phyloP scores from a whole-genome alignment of 192 early-diverging fungal species.

The Backusella westeae region DNA sequence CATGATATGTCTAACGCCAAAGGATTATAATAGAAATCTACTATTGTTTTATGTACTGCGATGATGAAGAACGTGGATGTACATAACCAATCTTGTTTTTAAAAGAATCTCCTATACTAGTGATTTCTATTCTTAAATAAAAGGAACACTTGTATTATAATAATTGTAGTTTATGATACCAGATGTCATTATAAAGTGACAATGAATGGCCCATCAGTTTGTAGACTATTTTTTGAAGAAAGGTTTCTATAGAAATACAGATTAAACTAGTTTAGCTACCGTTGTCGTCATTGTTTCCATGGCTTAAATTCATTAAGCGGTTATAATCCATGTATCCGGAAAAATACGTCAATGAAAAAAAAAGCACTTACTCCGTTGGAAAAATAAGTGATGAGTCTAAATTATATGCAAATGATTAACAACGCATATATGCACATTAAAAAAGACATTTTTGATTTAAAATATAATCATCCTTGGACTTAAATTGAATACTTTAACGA shows the following conservation, averaged over 20 bases:
- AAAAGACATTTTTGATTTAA: not conserved
- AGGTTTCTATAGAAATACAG: not conserved
- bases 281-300: not conserved
- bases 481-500: not conserved
- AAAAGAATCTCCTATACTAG: not conserved
- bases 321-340: not conserved
- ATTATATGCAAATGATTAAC: not conserved
- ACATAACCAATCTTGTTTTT: not conserved
- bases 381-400: not conserved
- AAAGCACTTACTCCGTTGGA: too few relatives aligned
- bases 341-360: not conserved
- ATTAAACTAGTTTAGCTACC: not conserved
- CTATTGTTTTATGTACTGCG: not conserved
- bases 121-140: too few relatives aligned
- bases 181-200: not conserved
- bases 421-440: not conserved
- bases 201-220: not conserved
- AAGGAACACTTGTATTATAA: too few relatives aligned
- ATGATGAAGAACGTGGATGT: not conserved
- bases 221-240: not conserved
- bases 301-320: not conserved
- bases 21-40: too few relatives aligned
- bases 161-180: not conserved
- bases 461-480: not conserved
- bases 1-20: too few relatives aligned